phyloP scores from a whole-genome alignment of 2,329 filamentous ascomycete species.

The Rutstroemia sp. region DNA sequence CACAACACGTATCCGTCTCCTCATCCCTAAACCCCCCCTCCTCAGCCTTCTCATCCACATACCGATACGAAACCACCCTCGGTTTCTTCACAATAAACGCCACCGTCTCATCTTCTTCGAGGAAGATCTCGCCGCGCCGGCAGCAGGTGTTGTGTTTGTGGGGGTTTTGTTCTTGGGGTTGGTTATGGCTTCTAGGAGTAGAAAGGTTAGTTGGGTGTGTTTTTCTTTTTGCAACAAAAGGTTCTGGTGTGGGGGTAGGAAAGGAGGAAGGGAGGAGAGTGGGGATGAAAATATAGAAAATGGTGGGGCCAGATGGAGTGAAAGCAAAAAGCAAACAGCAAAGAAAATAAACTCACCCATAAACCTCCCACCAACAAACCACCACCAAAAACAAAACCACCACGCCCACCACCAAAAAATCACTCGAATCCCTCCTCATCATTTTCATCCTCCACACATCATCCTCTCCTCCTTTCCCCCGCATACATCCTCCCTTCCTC shows the following conservation, averaged over 20 bases:
- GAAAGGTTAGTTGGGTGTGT: no score
- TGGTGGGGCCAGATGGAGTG: background rate
- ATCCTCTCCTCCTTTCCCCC: background rate
- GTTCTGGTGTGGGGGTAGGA: no score
- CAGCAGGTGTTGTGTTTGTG: background rate
- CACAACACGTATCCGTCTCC: background rate
- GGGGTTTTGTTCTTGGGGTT: background rate
- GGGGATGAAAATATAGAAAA: background rate
- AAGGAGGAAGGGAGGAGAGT: no score
- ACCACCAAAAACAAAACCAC: slow-evolving; percentile 23
- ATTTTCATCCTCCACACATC: slow-evolving; percentile 6
- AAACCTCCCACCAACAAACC: slow-evolving; percentile 13
- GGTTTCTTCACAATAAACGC: slow-evolving; percentile 16
- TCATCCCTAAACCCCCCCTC: background rate
- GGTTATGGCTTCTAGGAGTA: background rate
- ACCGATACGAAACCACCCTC: no score
- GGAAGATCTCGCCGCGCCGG: slow-evolving; percentile 17
- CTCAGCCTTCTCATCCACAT: no score
- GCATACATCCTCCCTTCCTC: background rate
- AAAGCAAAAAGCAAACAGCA: background rate
- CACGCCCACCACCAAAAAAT: slow-evolving; percentile 26
- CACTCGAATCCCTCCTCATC: slow-evolving; percentile 16
- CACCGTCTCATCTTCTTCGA: slow-evolving; percentile 19
- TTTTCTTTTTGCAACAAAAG: no score
- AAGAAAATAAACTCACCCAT: background rate